These are phyloP conservation scores for Ceratocystis alfenasii DNA, from an alignment of 2,329 filamentous ascomycete genomes.

Conservation along the genomic window DNA sequence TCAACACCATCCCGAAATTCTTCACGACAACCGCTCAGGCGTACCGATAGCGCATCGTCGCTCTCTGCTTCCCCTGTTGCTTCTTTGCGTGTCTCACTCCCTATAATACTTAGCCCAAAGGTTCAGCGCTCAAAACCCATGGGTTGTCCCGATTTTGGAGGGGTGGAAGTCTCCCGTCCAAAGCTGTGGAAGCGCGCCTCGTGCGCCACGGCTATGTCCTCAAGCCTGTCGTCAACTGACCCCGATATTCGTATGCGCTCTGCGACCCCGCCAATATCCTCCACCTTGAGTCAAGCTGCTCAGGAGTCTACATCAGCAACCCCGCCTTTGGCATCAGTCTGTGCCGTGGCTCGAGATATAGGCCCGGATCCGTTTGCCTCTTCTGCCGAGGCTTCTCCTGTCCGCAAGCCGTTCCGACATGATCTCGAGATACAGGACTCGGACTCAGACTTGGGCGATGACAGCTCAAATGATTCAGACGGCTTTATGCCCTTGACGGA, in stretches of 20 bases:
- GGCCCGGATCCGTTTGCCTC: constrained; percentile 12
- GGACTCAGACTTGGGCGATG: constrained; percentile 62
- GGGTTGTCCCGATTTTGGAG: not conserved
- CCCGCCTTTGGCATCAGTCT: not conserved
- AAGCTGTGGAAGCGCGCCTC: not conserved
- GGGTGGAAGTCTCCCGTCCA: not conserved
- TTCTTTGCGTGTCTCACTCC: constrained; percentile 9
- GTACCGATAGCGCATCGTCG: not conserved
- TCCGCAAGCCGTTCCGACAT: constrained; percentile 31
- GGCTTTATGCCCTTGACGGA: constrained; percentile 38
- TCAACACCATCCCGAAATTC: not conserved
- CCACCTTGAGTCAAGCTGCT: not conserved
- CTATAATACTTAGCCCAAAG: constrained; percentile 18
- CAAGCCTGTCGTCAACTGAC: not conserved
- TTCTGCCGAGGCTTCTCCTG: not conserved
- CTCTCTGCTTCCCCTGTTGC: constrained; percentile 6
- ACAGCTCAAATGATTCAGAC: constrained; percentile 47
- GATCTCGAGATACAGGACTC: constrained; percentile 55
- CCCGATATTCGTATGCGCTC: constrained; percentile 9
- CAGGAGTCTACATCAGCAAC: not conserved
- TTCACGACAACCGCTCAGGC: not conserved
- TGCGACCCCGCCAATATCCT: not conserved
- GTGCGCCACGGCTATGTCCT: not conserved
- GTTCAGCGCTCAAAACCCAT: not conserved
- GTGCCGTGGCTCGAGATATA: not conserved